These are phyloP conservation scores for Theobroma cacao DNA, from an alignment of 345 rosid species.

Conservation along the genomic window DNA sequence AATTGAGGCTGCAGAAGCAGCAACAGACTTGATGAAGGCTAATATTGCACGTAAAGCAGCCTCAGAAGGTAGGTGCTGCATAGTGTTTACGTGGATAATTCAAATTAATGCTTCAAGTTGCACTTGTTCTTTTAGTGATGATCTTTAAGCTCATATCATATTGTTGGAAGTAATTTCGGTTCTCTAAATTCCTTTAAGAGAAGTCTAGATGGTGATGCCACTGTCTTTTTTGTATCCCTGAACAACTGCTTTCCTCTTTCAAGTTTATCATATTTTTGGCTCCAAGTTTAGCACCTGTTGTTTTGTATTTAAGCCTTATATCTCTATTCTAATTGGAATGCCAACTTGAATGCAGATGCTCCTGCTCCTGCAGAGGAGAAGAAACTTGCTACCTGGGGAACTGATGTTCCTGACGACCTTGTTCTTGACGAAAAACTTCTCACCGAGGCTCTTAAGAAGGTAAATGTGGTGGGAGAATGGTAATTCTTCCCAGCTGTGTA, in stretches of 20 bases:
- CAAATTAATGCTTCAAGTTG: not conserved
- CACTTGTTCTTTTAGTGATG: not conserved
- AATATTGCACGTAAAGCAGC: slow-evolving; percentile 59
- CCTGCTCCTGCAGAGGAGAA: slow-evolving; percentile 42
- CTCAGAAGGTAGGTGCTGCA: slow-evolving; percentile 39
- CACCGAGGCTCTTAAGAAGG: slow-evolving; percentile 52
- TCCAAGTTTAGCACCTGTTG: not conserved
- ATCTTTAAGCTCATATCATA: not conserved
- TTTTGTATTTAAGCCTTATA: not conserved
- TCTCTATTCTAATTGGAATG: not conserved
- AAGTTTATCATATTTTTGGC: no score
- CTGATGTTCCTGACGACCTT: slow-evolving; percentile 42
- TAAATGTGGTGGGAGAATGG: slow-evolving; percentile 10
- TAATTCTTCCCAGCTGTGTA: not conserved
- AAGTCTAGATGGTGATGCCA: not conserved
- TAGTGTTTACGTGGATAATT: not conserved
- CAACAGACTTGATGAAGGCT: slow-evolving; percentile 61
- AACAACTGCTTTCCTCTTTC: no score
- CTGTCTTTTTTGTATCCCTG: not conserved
- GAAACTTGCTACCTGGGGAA: slow-evolving; percentile 58
- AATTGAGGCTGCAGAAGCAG: slow-evolving; percentile 78
- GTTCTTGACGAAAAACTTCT: slow-evolving; percentile 46
- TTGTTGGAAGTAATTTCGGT: not conserved
- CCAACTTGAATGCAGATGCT: slow-evolving; percentile 24
- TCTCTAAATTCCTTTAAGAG: not conserved